Evolutionary conservation across 169 alveolate species (phyloP), one percentile per base, ranked within the genome.

Genomic region (Plasmodium gonderi): DNA sequence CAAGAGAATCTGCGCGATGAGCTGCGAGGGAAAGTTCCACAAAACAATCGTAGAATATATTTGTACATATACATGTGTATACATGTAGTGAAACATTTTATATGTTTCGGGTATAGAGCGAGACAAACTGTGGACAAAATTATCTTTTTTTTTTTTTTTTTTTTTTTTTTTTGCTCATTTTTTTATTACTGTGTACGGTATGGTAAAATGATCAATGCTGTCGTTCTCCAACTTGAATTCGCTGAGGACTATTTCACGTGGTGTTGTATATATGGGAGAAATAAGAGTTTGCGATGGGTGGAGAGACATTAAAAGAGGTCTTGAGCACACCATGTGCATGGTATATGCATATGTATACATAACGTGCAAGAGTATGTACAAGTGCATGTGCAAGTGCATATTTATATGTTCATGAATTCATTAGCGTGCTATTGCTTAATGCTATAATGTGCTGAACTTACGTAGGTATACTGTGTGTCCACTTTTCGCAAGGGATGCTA

Each of bases 381-480:
- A 29, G 31, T 69, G 7, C 1, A 69, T 69, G 33, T 69, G 1
- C 2, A 33, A 5, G 7, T 69, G 0, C 20, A 69, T 23, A n/a
- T 60, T 33, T 68, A 1, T 68, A 29, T 68, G 1, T 1, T 29
- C 31, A 29, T 26, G 23, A 5, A 9, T 1, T 74, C 20, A 7
- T 77, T 77, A 29, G 7, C 3, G 5, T n/a, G n/a, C n/a, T n/a
- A n/a, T n/a, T n/a, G 51, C 31, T 11, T 11, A 31, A 23, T 1
- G 31, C 33, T 54, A 12, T 17, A n/a, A n/a, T 54, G 31, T 12
- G 69, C 1, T 7, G 17, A 51, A 51, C 78, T 85, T 85, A 85
- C 92, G 78, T 6, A 75, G 65, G 78, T 85, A 85, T 29, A 85
- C 92, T 11, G 75, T 17, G 51, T 85, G 79, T n/a, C 92, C 92